These are phyloP conservation scores for Curvularia hawaiiensis DNA, from an alignment of 2,329 filamentous ascomycete genomes.

Conservation along the genomic window DNA sequence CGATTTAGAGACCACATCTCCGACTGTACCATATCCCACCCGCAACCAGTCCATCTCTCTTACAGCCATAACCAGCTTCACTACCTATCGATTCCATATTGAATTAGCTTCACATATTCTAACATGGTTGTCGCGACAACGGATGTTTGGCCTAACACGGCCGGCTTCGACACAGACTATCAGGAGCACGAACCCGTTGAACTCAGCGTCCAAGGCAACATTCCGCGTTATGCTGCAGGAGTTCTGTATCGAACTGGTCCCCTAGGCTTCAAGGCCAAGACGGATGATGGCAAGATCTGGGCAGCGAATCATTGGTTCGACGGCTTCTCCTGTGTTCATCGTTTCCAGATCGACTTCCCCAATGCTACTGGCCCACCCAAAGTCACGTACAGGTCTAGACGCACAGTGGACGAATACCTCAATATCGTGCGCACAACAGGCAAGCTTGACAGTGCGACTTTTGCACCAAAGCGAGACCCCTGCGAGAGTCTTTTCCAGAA, in stretches of 20 bases:
- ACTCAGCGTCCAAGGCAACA: conserved; percentile 66
- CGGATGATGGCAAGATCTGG: conserved; percentile 62
- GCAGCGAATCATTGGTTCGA: conserved; percentile 80
- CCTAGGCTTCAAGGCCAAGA: conserved; percentile 67
- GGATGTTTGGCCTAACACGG: conserved; percentile 38
- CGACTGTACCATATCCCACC: no score
- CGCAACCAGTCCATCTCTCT: neutral
- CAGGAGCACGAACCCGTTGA: conserved; percentile 70
- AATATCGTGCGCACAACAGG: conserved; percentile 66
- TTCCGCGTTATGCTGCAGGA: conserved; percentile 74
- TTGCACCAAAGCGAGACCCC: conserved; percentile 74
- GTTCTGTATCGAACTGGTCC: conserved; percentile 71
- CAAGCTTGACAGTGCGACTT: conserved; percentile 62
- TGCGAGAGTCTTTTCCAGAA: conserved; percentile 77
- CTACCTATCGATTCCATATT: neutral
- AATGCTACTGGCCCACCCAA: conserved; percentile 40
- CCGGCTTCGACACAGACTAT: conserved; percentile 65
- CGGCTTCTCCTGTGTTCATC: conserved; percentile 72
- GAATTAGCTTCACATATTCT: neutral
- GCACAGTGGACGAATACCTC: conserved; percentile 68
- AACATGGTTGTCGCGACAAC: conserved; percentile 20
- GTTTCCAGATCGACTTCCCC: conserved; percentile 68
- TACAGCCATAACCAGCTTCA: neutral
- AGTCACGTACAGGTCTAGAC: conserved; percentile 74
- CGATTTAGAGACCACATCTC: neutral